A percentile compares a stretch with the other conserved stretches of the same genome.
phyloP scores from a whole-genome alignment of 177 flowering plant genomes.

The Vitis hybrid region DNA sequence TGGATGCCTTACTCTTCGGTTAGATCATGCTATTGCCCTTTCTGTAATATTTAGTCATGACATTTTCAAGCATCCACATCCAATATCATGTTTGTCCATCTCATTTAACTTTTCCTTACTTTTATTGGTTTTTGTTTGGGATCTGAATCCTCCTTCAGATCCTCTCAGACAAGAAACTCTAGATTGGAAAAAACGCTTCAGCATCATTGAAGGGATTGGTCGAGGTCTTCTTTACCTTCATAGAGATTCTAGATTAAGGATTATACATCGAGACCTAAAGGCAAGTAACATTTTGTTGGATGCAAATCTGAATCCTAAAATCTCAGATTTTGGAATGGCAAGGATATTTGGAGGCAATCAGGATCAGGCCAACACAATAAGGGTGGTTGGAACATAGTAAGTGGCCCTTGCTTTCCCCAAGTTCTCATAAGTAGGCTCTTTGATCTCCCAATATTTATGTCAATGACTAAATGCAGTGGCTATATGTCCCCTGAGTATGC shows the following conservation, averaged over 20 bases:
- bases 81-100: background rate
- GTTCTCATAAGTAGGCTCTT: conserved; percentile 15
- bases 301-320: too few relatives aligned
- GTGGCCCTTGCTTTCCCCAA: conserved; percentile 18
- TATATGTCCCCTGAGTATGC: too few relatives aligned
- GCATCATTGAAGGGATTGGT: too few relatives aligned
- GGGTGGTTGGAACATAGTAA: background rate
- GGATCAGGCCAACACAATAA: too few relatives aligned
- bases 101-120: conserved; percentile 8
- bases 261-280: too few relatives aligned
- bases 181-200: conserved; percentile 2
- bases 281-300: too few relatives aligned
- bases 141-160: background rate
- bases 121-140: too few relatives aligned
- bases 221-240: too few relatives aligned
- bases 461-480: background rate
- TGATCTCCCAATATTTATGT: conserved; percentile 20
- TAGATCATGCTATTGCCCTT: conserved; percentile 18
- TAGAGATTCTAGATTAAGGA: too few relatives aligned
- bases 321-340: too few relatives aligned
- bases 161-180: background rate
- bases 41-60: conserved; percentile 27
- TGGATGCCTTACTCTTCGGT: conserved; percentile 1
- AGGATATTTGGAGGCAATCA: too few relatives aligned
- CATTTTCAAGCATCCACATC: conserved; percentile 21